phyloP scores from a whole-genome alignment of 768 basidiomycete species.

The Podaxis sp. region DNA sequence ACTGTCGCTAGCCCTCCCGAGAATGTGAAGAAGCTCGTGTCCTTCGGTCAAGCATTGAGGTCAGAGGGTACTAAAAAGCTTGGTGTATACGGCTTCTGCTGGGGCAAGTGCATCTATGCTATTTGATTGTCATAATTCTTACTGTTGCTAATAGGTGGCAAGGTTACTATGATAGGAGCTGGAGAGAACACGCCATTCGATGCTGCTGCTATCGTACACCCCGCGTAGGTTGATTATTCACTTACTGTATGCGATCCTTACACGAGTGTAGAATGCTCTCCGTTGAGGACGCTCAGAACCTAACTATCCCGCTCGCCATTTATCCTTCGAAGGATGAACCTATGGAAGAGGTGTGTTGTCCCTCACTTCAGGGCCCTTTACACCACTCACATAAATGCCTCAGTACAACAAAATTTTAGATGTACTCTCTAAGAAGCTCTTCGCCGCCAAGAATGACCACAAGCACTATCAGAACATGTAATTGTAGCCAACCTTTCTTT shows the following conservation, averaged over 20 bases:
- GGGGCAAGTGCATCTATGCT: conserved; percentile 34
- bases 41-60: conserved; percentile 43
- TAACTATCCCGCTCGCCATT: conserved; percentile 53
- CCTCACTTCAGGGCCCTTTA: not conserved
- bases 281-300: conserved; percentile 46
- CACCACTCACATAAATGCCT: not conserved
- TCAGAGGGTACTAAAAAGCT: conserved; percentile 42
- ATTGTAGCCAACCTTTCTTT: not conserved
- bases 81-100: conserved; percentile 57
- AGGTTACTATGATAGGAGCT: conserved; percentile 45
- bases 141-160: conserved; percentile 38
- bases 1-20: conserved; percentile 45
- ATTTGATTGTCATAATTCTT: not conserved
- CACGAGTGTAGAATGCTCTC: conserved; percentile 44
- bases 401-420: conserved; percentile 53
- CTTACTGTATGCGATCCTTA: not conserved
- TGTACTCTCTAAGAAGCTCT: conserved; percentile 48
- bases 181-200: conserved; percentile 42
- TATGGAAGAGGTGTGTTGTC: conserved; percentile 44
- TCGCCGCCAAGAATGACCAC: conserved; percentile 47
- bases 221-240: conserved; percentile 44
- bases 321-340: conserved; percentile 63
- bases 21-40: conserved; percentile 38
- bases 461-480: conserved; percentile 51
- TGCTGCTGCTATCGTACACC: conserved; percentile 53